phyloP scores from a whole-genome alignment of 257 asterid genomes.

The Solanum chilense region DNA sequence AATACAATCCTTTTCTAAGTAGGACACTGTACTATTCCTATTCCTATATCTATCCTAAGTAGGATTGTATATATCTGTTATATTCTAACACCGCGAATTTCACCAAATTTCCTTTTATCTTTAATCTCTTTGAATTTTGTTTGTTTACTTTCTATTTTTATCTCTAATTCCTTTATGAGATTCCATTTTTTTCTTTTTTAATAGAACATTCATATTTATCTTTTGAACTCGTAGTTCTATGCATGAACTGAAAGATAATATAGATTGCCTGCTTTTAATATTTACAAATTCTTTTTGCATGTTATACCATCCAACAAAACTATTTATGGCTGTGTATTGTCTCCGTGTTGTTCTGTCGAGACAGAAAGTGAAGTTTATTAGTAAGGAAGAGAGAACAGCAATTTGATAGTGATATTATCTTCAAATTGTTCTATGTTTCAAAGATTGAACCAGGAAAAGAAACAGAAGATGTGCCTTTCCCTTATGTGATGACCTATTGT shows the following conservation, averaged over 20 bases:
- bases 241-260: neutral
- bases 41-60: neutral
- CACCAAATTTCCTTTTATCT: neutral
- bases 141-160: neutral
- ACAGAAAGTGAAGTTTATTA: neutral
- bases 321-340: neutral
- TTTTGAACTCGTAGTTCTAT: neutral
- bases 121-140: neutral
- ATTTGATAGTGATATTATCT: neutral
- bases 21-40: too few species aligned
- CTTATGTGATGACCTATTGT: neutral
- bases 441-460: neutral
- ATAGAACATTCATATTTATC: neutral
- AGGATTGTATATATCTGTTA: neutral
- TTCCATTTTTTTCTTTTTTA: neutral
- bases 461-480: neutral
- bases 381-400: neutral
- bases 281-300: neutral
- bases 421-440: neutral
- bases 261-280: neutral
- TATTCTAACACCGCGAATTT: neutral
- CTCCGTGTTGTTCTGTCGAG: neutral
- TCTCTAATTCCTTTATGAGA: neutral
- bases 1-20: too few species aligned
- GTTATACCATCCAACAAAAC: neutral